phyloP scores from a whole-genome alignment of 1,284 basidiomycete species.

The Cryptococcus sp. region DNA sequence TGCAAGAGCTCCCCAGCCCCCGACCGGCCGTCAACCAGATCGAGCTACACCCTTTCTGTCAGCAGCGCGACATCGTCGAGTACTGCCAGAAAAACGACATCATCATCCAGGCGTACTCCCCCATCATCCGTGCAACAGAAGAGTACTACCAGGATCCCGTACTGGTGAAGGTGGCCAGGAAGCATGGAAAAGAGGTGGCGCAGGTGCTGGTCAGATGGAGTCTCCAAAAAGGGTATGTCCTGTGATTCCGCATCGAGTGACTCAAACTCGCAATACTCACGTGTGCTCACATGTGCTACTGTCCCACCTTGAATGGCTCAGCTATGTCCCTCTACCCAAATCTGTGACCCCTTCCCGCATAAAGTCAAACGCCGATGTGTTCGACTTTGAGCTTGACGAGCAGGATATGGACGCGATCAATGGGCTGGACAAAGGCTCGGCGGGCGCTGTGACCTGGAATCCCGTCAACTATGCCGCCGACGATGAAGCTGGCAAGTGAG shows the following conservation, averaged over 20 bases:
- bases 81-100: slow-evolving; percentile 70
- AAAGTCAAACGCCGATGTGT: slow-evolving; percentile 64
- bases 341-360: slow-evolving; percentile 67
- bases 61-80: slow-evolving; percentile 70
- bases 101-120: slow-evolving; percentile 72
- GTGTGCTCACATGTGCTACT: background rate
- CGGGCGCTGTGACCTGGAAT: slow-evolving; percentile 51
- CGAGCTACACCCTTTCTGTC: slow-evolving; percentile 81
- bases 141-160: slow-evolving; percentile 56
- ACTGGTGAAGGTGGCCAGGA: slow-evolving; percentile 58
- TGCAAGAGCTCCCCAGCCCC: slow-evolving; percentile 68
- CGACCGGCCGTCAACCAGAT: slow-evolving; percentile 80
- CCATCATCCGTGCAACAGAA: slow-evolving; percentile 60
- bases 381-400: slow-evolving; percentile 63
- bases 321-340: slow-evolving; percentile 71
- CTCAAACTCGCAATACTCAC: background rate
- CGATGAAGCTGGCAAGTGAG: background rate
- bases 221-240: slow-evolving; percentile 65
- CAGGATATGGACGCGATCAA: slow-evolving; percentile 65
- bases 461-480: background rate
- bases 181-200: slow-evolving; percentile 62
- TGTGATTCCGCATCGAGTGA: background rate
- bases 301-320: slow-evolving; percentile 22
- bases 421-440: slow-evolving; percentile 61
- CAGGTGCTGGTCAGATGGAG: slow-evolving; percentile 83